These are phyloP conservation scores for Candida insectalens DNA, from an alignment of 805 yeast genomes.

Conservation along the genomic window DNA sequence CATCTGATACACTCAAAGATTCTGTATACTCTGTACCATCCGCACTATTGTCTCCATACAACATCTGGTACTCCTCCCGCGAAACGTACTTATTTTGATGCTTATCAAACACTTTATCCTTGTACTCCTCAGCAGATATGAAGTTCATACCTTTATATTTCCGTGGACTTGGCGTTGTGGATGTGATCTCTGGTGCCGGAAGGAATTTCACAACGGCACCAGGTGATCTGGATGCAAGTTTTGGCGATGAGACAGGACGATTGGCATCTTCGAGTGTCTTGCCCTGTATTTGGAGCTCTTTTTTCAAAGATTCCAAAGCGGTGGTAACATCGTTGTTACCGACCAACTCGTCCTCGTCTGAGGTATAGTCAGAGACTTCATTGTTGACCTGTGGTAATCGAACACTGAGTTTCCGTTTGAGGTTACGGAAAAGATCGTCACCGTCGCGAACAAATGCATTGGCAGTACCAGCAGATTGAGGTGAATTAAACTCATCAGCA, in stretches of 20 bases:
- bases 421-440: slow-evolving; percentile 16
- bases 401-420: slow-evolving; percentile 12
- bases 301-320: slow-evolving; percentile 11
- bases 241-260: slow-evolving; percentile 13
- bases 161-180: neutral
- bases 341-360: slow-evolving; percentile 10
- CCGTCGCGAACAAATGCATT: slow-evolving; percentile 16
- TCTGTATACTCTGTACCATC: neutral
- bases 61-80: slow-evolving; percentile 9
- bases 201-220: neutral
- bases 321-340: slow-evolving; percentile 11
- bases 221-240: slow-evolving; percentile 1
- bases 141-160: slow-evolving; percentile 19
- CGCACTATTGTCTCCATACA: slow-evolving; percentile 1
- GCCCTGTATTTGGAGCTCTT: slow-evolving; percentile 7
- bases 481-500: slow-evolving; percentile 17
- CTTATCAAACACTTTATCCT: slow-evolving; percentile 21
- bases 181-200: neutral
- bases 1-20: neutral
- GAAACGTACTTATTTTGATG: slow-evolving; percentile 15
- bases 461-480: slow-evolving; percentile 10
- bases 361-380: slow-evolving; percentile 17
- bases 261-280: neutral
- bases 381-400: slow-evolving; percentile 5
- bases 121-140: slow-evolving; percentile 23